Evolutionary conservation across 208 protist species (phyloP).

Genomic region (Leishmania arabica): DNA sequence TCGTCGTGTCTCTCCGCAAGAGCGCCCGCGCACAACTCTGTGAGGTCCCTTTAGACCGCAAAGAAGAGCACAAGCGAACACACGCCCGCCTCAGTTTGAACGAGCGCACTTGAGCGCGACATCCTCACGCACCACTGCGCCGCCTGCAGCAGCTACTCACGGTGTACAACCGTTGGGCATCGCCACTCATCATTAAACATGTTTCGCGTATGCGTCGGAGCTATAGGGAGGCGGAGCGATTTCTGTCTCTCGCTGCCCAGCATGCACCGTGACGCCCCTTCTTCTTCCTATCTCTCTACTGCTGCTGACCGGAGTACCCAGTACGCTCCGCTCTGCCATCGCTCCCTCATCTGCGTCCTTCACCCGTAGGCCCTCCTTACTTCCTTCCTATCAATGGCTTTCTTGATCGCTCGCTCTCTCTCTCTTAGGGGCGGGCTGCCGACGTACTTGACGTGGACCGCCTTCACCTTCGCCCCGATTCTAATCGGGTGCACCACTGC

Average conservation of each 20-base stretch:
- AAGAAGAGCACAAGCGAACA: not conserved
- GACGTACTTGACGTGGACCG: not conserved
- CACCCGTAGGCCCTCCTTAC: not conserved
- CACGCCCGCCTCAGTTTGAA: not conserved
- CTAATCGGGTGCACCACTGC: not conserved
- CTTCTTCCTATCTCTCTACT: not conserved
- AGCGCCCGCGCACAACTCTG: not conserved
- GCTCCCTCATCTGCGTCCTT: not conserved
- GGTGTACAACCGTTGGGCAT: not conserved
- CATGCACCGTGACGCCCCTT: not conserved
- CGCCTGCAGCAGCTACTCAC: not conserved
- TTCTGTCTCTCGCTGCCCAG: not conserved
- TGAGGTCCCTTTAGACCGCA: not conserved
- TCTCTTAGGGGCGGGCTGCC: not conserved
- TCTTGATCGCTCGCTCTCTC: not conserved
- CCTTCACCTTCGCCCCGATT: not conserved
- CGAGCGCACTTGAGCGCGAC: not conserved
- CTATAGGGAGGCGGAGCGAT: no score
- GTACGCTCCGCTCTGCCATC: not conserved
- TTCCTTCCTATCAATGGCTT: not conserved
- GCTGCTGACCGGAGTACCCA: not conserved
- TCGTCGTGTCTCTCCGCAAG: not conserved
- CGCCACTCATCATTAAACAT: not conserved
- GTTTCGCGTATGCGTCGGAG: not conserved
- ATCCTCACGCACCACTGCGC: not conserved